A percentile compares a stretch with the other conserved stretches of the same genome.
Evolutionary conservation across 2,329 filamentous ascomycete genomes (phyloP).

Genomic region (Fusarium zealandicum): DNA sequence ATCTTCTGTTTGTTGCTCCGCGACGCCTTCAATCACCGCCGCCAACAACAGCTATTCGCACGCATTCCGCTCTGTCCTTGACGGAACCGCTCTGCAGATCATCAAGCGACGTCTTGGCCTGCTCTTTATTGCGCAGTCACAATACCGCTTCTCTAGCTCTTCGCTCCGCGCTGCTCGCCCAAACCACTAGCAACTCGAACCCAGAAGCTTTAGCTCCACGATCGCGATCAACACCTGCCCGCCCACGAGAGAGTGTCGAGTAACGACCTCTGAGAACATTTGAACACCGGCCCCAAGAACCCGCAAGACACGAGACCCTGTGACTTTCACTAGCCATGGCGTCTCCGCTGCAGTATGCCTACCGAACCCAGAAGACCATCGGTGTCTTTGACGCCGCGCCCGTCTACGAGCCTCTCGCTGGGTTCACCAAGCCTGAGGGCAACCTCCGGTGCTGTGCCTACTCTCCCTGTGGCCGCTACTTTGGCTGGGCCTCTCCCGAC

Average conservation of each 20-base stretch:
- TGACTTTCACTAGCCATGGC: slow-evolving; percentile 96
- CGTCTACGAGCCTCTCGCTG: slow-evolving; percentile 82
- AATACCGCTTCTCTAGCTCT: slow-evolving; percentile 15
- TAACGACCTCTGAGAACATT: slow-evolving; percentile 35
- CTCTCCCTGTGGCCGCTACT: slow-evolving; percentile 94
- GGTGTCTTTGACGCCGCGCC: slow-evolving; percentile 92
- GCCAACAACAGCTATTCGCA: slow-evolving; percentile 18
- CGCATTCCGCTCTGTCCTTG: slow-evolving; percentile 13
- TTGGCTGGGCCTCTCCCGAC: slow-evolving; percentile 91
- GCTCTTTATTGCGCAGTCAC: slow-evolving; percentile 34
- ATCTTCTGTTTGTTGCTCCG: slow-evolving; percentile 31
- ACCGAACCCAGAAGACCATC: slow-evolving; percentile 96
- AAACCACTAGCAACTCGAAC: slow-evolving; percentile 20
- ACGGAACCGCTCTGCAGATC: slow-evolving; percentile 8
- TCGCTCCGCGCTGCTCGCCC: slow-evolving; percentile 26
- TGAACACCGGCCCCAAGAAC: slow-evolving; percentile 39
- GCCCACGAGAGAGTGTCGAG: slow-evolving; percentile 28
- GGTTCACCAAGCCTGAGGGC: slow-evolving; percentile 87
- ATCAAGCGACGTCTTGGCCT: slow-evolving; percentile 24
- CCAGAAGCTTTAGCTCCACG: slow-evolving; percentile 26
- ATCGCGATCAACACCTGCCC: slow-evolving; percentile 30
- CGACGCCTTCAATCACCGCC: slow-evolving; percentile 24
- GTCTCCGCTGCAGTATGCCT: slow-evolving; percentile 91
- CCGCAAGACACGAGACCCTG: slow-evolving; percentile 56
- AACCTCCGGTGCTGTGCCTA: slow-evolving; percentile 95